Base-by-base conservation (phyloP, 768 basidiomycete species). In the Boletus insuetus region DNA sequence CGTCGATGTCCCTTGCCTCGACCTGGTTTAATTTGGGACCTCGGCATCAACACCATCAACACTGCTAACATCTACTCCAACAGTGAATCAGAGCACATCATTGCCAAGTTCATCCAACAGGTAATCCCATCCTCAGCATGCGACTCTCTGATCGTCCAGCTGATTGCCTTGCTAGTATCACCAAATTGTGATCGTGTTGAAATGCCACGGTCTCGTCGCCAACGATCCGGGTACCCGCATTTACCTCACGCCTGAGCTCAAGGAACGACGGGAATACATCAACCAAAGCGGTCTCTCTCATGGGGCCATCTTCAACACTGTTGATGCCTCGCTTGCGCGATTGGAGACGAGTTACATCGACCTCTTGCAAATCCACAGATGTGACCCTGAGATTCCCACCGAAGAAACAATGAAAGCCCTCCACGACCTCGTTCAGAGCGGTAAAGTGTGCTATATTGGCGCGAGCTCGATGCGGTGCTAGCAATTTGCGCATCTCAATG, bases 361-460 rank as follows among this genome's bases (percentile, higher is more conserved):
- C 48, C 63, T 76, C 7, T 67, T 81, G 24, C 79, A 81, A 57
- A 74, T 78, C 35, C 80, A 80, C 46, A 62, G 72, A 20, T 77
- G 69, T 40, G 79, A 79, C n/a, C n/a, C n/a, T n/a, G n/a, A n/a
- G n/a, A n/a, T n/a, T n/a, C n/a, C n/a, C n/a, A n/a, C n/a, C n/a
- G 73, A 73, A 46, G 80, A 80, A 63, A 81, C 74, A 0, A 81
- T 81, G 79, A 74, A 76, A 44, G 80, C 79, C 1, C 64, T 81
- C 5, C 76, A 80, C 50, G 80, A 81, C 54, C 74, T 81, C 20
- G 74, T 81, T 1, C 62, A 76, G 55, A 67, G 64, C 22, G 78
- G 80, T 19, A 78, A 79, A 59, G 80, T 79, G 24, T 68, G 80
- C 32, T 83, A 82, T 56, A 74, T 82, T 40, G 80, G 79, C 6